These are phyloP conservation scores for Pseudogymnoascus sp. DNA, from an alignment of 2,329 filamentous ascomycete species.

Conservation along the genomic window DNA sequence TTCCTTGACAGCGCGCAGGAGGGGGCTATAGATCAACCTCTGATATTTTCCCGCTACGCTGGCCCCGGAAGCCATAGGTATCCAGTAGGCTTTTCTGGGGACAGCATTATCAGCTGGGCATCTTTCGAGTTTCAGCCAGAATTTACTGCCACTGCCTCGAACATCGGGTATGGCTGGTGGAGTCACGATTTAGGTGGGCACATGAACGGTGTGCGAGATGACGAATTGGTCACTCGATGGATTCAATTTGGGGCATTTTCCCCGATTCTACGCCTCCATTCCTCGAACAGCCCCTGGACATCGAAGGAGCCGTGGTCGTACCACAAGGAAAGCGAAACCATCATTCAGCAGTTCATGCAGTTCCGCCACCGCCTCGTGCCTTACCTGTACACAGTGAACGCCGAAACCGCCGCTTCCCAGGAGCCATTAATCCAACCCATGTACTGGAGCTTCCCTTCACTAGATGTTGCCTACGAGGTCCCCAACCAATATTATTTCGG, in stretches of 20 bases:
- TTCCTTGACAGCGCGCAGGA: conserved; percentile 43
- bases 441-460: conserved; percentile 51
- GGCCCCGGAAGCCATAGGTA: conserved; percentile 57
- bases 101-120: conserved; percentile 51
- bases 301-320: conserved; percentile 56
- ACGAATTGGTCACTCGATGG: conserved; percentile 52
- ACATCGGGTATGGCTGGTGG: conserved; percentile 63
- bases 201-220: conserved; percentile 45
- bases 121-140: conserved; percentile 57
- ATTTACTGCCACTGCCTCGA: conserved; percentile 57
- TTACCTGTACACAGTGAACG: conserved; percentile 52
- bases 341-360: conserved; percentile 42
- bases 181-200: conserved; percentile 62
- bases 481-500: conserved; percentile 55
- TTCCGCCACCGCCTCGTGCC: conserved; percentile 52
- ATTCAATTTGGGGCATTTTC: conserved; percentile 54
- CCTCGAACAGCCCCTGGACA: conserved; percentile 47
- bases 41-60: conserved; percentile 54
- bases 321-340: conserved; percentile 35
- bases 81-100: conserved; percentile 57
- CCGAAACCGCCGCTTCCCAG: conserved; percentile 34
- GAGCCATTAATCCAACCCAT: conserved; percentile 51
- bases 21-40: conserved; percentile 30
- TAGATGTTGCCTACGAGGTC: conserved; percentile 45
- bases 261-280: conserved; percentile 54